These are phyloP conservation scores for Lentinula lateritia DNA, from an alignment of 768 basidiomycete species.

Conservation along the genomic window DNA sequence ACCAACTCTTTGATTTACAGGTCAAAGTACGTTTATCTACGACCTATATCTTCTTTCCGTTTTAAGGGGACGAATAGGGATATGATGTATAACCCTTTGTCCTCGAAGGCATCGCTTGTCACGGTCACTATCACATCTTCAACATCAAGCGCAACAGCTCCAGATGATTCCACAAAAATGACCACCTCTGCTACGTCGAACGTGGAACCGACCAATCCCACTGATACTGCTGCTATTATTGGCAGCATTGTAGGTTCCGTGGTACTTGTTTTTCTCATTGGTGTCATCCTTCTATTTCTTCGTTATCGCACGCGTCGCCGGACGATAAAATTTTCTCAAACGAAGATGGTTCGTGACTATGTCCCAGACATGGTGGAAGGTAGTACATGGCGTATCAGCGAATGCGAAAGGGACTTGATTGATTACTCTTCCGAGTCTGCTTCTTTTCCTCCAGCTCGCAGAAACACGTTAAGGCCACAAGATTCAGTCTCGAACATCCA, in stretches of 20 bases:
- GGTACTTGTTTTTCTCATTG: not conserved
- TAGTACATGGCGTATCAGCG: not conserved
- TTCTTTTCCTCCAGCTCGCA: not conserved
- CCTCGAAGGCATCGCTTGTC: too few relatives aligned
- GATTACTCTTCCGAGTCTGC: too few relatives aligned
- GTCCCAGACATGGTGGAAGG: not conserved
- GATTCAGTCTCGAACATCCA: not conserved
- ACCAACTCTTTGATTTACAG: not conserved
- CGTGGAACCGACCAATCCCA: too few relatives aligned
- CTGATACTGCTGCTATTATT: not conserved
- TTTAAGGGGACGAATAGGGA: not conserved
- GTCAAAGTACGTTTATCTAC: too few relatives aligned
- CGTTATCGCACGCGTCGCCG: conserved; percentile 6
- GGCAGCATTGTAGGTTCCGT: not conserved
- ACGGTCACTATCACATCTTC: too few relatives aligned
- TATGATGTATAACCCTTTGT: not conserved
- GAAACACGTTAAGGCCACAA: not conserved
- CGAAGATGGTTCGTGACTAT: not conserved
- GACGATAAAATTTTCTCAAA: not conserved
- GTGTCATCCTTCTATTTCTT: not conserved
- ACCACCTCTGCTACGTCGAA: not conserved
- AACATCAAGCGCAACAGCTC: too few relatives aligned
- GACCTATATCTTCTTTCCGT: too few relatives aligned
- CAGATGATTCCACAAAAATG: not conserved
- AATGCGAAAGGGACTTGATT: not conserved